Percentiles rank a stretch among this genome's conserved stretches.
These are phyloP conservation scores for Pholiota conissans DNA, from an alignment of 768 basidiomycete genomes.

Conservation along the genomic window DNA sequence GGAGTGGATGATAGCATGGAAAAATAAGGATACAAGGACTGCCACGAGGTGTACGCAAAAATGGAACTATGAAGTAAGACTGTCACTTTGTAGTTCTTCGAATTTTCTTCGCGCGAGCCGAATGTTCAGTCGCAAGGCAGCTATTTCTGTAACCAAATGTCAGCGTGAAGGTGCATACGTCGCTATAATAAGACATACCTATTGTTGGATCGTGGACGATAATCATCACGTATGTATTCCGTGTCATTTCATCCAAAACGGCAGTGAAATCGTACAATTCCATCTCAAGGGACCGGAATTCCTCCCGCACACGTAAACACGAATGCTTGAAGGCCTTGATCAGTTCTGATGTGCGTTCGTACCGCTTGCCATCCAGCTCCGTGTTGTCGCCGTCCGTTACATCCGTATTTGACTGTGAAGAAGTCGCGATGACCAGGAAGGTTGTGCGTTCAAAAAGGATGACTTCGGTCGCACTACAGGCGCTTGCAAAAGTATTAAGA, in stretches of 20 bases:
- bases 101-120: constrained; percentile 85
- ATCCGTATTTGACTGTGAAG: constrained; percentile 34
- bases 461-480: constrained; percentile 90
- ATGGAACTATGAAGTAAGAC: constrained; percentile 36
- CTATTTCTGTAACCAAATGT: constrained; percentile 61
- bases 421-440: constrained; percentile 95
- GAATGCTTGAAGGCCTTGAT: constrained; percentile 96
- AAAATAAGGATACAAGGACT: constrained; percentile 5
- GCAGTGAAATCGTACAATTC: constrained; percentile 84
- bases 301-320: constrained; percentile 81
- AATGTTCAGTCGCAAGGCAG: constrained; percentile 86
- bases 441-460: constrained; percentile 97
- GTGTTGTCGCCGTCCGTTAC: constrained; percentile 27
- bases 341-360: constrained; percentile 88
- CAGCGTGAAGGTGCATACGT: not conserved
- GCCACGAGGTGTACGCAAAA: not conserved
- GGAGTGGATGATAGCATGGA: constrained; percentile 1
- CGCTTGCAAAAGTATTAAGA: constrained; percentile 80
- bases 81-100: constrained; percentile 83
- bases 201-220: constrained; percentile 88
- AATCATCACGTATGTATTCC: constrained; percentile 90
- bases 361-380: constrained; percentile 66
- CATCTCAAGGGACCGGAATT: constrained; percentile 86
- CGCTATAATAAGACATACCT: constrained; percentile 47
- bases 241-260: constrained; percentile 89